Conservation (phyloP, 768 basidiomycete species). For the Panaeolus papilionaceus region DNA sequence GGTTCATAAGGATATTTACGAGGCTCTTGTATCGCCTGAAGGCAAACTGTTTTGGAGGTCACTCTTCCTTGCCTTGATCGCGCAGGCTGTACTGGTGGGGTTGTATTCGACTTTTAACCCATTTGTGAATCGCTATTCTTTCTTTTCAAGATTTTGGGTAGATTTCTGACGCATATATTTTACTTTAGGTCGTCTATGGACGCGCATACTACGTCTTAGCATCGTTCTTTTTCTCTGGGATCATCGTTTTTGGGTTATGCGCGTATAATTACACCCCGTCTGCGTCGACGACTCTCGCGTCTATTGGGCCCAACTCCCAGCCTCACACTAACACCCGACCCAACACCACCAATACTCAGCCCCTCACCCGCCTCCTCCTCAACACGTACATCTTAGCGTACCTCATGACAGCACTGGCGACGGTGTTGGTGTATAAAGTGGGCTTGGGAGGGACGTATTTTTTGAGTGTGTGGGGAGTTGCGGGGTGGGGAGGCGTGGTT, state of each 20-base stretch:
- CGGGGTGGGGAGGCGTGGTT: background rate
- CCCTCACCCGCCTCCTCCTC: slow-evolving; percentile 48
- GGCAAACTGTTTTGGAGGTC: slow-evolving; percentile 62
- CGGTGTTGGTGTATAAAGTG: slow-evolving; percentile 45
- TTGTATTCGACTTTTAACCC: slow-evolving; percentile 57
- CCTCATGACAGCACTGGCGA: slow-evolving; percentile 57
- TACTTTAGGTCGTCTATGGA: slow-evolving; percentile 36
- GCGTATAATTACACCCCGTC: background rate
- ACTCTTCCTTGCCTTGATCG: slow-evolving; percentile 47
- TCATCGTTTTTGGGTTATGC: slow-evolving; percentile 40
- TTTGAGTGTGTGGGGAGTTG: slow-evolving; percentile 49
- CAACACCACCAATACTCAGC: slow-evolving; percentile 35
- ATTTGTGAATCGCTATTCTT: slow-evolving; percentile 17
- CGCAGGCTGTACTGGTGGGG: slow-evolving; percentile 48
- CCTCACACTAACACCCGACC: slow-evolving; percentile 24
- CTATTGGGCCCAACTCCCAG: slow-evolving; percentile 12
- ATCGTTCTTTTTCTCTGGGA: slow-evolving; percentile 50
- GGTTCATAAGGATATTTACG: slow-evolving; percentile 34
- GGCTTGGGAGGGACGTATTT: slow-evolving; percentile 63
- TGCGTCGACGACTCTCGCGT: slow-evolving; percentile 31
- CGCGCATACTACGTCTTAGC: slow-evolving; percentile 54
- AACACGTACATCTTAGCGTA: slow-evolving; percentile 64
- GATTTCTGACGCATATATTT: background rate
- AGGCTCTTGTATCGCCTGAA: slow-evolving; percentile 23
- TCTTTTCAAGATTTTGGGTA: too few relatives aligned